Conservation (phyloP, 2,329 filamentous ascomycete species). For the Ophiostoma populinum region DNA sequence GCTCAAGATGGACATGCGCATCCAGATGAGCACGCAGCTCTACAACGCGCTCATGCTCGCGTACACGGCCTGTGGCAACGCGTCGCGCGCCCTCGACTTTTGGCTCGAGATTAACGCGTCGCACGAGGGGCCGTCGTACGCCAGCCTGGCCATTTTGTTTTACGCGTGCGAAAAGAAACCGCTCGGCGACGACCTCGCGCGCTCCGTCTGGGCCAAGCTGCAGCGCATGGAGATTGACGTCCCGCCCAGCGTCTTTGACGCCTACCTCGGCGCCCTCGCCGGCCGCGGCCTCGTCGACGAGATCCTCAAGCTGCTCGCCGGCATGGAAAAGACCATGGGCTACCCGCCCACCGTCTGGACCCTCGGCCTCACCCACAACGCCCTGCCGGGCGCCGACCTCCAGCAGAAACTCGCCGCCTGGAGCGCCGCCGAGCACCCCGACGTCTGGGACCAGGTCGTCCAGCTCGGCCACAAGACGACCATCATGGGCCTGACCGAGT, state of each 20-base stretch:
- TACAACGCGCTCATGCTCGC: conserved; percentile 79
- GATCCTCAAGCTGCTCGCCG: conserved; percentile 45
- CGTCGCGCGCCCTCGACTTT: conserved; percentile 52
- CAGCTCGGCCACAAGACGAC: conserved; percentile 30
- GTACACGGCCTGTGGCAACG: conserved; percentile 52
- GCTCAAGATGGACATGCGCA: conserved; percentile 75
- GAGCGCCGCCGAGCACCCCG: conserved; percentile 51
- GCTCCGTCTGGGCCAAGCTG: conserved; percentile 54
- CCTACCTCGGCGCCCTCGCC: conserved; percentile 62
- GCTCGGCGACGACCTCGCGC: conserved; percentile 34
- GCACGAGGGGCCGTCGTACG: conserved; percentile 71
- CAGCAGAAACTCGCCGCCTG: conserved; percentile 59
- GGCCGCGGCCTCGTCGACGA: conserved; percentile 55
- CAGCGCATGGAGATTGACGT: conserved; percentile 62
- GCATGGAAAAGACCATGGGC: conserved; percentile 49
- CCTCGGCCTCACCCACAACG: conserved; percentile 61
- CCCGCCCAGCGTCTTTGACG: conserved; percentile 53
- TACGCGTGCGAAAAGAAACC: conserved; percentile 52
- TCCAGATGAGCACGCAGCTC: conserved; percentile 59
- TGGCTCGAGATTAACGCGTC: conserved; percentile 75
- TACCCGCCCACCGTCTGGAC: conserved; percentile 46
- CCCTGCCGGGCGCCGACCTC: conserved; percentile 43
- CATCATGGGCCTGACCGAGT: conserved; percentile 27
- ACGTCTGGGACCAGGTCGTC: conserved; percentile 50
- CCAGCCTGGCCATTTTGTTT: conserved; percentile 66